phyloP scores from a whole-genome alignment of 176 grass and related monocot genomes.

The Oryza coarctata region DNA sequence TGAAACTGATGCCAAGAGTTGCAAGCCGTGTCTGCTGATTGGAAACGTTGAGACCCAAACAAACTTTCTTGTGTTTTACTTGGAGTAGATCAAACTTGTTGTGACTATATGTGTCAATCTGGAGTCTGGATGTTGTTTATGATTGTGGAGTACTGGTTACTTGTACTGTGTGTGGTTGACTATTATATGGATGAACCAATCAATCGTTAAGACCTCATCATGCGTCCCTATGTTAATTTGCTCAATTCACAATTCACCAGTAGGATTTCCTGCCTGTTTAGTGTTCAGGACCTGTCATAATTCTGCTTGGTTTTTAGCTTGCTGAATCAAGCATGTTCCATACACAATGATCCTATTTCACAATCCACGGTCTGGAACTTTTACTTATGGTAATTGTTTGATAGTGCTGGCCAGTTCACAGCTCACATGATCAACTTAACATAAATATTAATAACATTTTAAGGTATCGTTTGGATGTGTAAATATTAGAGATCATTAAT shows the following conservation, averaged over 20 bases:
- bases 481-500: too few species aligned
- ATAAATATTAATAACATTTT: too few species aligned
- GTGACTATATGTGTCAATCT: neutral
- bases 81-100: neutral
- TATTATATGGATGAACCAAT: neutral
- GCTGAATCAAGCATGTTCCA: neutral
- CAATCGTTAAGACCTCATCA: neutral
- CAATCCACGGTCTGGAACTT: neutral
- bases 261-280: neutral
- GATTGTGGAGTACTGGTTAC: neutral
- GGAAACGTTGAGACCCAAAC: neutral
- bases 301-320: neutral
- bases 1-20: neutral
- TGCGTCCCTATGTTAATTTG: neutral
- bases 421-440: neutral
- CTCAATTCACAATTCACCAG: neutral
- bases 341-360: too few species aligned
- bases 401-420: neutral
- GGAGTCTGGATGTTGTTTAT: neutral
- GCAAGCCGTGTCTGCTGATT: neutral
- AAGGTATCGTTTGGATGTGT: too few species aligned
- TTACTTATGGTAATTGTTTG: neutral
- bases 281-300: neutral
- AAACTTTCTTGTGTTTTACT: neutral
- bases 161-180: neutral